Evolutionary conservation across 1,284 basidiomycete genomes (phyloP).

Genomic region (Stygiomarasmius scandens): DNA sequence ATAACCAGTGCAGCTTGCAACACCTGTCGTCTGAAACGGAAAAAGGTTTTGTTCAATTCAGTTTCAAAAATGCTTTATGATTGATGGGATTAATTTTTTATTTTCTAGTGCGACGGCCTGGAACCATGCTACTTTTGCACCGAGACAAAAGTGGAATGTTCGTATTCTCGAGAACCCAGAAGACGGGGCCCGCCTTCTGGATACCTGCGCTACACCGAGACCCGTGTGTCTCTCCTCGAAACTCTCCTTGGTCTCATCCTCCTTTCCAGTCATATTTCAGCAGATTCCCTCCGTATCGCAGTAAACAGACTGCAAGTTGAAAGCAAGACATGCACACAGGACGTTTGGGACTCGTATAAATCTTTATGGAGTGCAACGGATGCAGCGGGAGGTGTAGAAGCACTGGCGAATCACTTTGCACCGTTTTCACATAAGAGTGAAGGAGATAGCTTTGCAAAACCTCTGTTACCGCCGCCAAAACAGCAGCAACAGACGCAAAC

Average conservation of each 20-base stretch:
- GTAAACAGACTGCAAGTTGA: conserved; percentile 20
- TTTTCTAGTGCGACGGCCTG: conserved; percentile 28
- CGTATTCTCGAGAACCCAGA: conserved; percentile 30
- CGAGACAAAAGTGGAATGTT: conserved; percentile 29
- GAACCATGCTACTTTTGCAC: conserved; percentile 31
- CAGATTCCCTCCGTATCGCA: conserved; percentile 18
- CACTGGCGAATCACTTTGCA: conserved; percentile 26
- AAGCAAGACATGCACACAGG: conserved; percentile 27
- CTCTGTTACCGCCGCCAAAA: conserved; percentile 20
- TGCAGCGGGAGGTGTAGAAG: conserved; percentile 24
- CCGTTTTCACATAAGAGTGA: conserved; percentile 22
- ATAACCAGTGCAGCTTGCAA: conserved; percentile 33
- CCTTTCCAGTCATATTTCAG: conserved; percentile 12
- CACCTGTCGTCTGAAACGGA: conserved; percentile 32
- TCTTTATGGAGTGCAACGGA: conserved; percentile 22
- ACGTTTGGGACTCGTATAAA: conserved; percentile 31
- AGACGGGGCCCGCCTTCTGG: conserved; percentile 31
- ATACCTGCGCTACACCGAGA: conserved; percentile 30
- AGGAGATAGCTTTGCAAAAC: conserved; percentile 18
- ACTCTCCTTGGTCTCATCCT: conserved; percentile 28
- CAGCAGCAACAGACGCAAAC: neutral
- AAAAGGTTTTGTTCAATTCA: conserved; percentile 22
- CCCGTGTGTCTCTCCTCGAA: conserved; percentile 28
- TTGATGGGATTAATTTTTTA: neutral
- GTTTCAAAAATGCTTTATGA: too few species aligned